Percentiles rank a stretch among this genome's conserved stretches.
These are phyloP conservation scores for Fistulifera solaris DNA, from an alignment of 108 stramenopile genomes.

Conservation along the genomic window DNA sequence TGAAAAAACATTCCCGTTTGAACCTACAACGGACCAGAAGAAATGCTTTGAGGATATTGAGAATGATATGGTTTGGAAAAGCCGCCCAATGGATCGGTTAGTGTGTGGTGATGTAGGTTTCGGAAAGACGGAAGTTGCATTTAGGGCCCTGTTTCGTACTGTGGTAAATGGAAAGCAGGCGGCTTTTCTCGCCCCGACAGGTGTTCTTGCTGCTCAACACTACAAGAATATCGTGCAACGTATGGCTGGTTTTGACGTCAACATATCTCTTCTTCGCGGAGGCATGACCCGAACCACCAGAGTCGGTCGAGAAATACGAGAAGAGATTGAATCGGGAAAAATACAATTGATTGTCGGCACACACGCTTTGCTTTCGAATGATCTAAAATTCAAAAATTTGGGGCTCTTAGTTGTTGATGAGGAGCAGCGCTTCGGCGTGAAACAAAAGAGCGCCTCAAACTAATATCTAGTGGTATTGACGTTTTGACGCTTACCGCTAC, in stretches of 20 bases:
- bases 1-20: constrained; percentile 61
- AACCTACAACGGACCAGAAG: constrained; percentile 81
- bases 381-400: constrained; percentile 73
- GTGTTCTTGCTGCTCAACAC: constrained; percentile 90
- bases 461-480: constrained; percentile 80
- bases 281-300: constrained; percentile 66
- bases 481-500: constrained; percentile 92
- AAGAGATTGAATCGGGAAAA: constrained; percentile 52
- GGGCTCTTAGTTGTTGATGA: constrained; percentile 93
- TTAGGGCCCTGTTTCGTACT: constrained; percentile 79
- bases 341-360: constrained; percentile 87
- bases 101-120: constrained; percentile 98
- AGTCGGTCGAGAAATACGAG: constrained; percentile 57
- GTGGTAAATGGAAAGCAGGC: constrained; percentile 83
- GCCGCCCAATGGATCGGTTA: constrained; percentile 91
- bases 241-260: constrained; percentile 54
- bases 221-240: constrained; percentile 64
- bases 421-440: constrained; percentile 96
- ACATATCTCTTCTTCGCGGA: constrained; percentile 55
- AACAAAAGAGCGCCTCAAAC: constrained; percentile 92
- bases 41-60: constrained; percentile 82
- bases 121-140: constrained; percentile 95
- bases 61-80: constrained; percentile 92
- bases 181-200: constrained; percentile 90
- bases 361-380: constrained; percentile 75